Conservation (phyloP, 768 basidiomycete species). For the Clitopilus hobsonii region DNA sequence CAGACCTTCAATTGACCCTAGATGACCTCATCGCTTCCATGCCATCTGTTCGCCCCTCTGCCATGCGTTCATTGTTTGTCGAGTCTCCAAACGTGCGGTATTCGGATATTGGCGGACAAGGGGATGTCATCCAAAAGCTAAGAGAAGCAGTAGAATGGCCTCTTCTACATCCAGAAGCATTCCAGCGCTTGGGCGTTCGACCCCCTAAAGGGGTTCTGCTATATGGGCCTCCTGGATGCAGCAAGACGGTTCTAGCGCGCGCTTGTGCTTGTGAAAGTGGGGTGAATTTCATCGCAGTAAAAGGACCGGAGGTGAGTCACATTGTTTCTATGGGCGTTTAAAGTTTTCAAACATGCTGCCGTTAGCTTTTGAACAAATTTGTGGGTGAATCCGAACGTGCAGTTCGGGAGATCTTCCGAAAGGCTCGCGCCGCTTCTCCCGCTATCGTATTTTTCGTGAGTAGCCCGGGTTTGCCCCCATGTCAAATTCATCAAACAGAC, state of each 20-base stretch:
- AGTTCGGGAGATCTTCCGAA: constrained; percentile 92
- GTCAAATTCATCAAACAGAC: background rate
- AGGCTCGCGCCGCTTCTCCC: constrained; percentile 90
- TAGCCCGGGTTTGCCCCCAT: background rate
- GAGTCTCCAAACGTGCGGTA: constrained; percentile 81
- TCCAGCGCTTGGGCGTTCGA: constrained; percentile 79
- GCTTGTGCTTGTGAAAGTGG: constrained; percentile 93
- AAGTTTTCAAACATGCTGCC: constrained; percentile 4
- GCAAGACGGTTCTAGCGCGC: constrained; percentile 89
- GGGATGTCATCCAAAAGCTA: constrained; percentile 74
- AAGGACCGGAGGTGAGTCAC: constrained; percentile 97
- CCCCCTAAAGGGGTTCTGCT: constrained; percentile 88
- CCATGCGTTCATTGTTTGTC: constrained; percentile 90
- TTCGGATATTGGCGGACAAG: constrained; percentile 88
- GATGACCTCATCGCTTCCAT: constrained; percentile 69
- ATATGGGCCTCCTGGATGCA: constrained; percentile 97
- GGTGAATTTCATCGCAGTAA: constrained; percentile 94
- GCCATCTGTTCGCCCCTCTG: constrained; percentile 81
- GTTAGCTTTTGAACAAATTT: constrained; percentile 89
- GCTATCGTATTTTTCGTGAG: constrained; percentile 96
- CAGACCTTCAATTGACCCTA: constrained; percentile 39
- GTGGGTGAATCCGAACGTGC: constrained; percentile 97
- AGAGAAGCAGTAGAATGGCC: constrained; percentile 97
- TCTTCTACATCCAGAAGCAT: constrained; percentile 78
- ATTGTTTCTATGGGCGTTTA: constrained; percentile 16